Base-by-base conservation (phyloP, 768 basidiomycete species). In the Crepidotus variabilis region DNA sequence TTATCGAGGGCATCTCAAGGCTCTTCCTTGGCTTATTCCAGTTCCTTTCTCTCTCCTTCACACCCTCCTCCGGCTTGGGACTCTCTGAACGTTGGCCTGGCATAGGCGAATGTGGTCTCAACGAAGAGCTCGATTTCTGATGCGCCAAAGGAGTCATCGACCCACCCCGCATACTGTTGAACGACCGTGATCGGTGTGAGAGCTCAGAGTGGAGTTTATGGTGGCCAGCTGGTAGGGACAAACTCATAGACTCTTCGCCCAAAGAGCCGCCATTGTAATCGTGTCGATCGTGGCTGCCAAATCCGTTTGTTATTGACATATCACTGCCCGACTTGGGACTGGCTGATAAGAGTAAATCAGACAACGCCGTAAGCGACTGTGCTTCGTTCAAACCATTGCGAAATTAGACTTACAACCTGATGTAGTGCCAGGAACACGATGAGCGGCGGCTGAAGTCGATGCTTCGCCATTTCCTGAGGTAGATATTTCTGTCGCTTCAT, bases 11-110 rank as follows among this genome's bases (percentile, higher is more conserved):
- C 8, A n/a, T 48, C 11, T 36, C 21, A 47, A 20, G 54, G 22
- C 35, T n/a, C 14, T 68, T 62, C 20, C 72, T 71, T 10, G 73
- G 77, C 58, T 72, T 80, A 64, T 84, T 84, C 83, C 84, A 83
- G 51, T 76, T 76, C 33, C 79, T 74, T 61, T 84, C 85, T 36
- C 76, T 73, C 54, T 83, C 81, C 24, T 51, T 47, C 8, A 56
- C 21, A 24, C 5, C 55, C 1, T 43, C 55, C 10, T 36, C 18
- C 22, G 36, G 49, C 39, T 5, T 43, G 20, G 55, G 35, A 56
- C 39, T 47, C 9, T 47, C 47, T 45, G 47, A 35, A 11, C 28
- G 23, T 7, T 36, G 54, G 3, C 20, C 55, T 33, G 24, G 55
- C 35, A 56, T 18, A 3, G 55, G 55, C 23, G 55, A 51, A 33